Evolutionary conservation across 2,329 filamentous ascomycete species (phyloP).

Genomic region (Venturia pyrina): DNA sequence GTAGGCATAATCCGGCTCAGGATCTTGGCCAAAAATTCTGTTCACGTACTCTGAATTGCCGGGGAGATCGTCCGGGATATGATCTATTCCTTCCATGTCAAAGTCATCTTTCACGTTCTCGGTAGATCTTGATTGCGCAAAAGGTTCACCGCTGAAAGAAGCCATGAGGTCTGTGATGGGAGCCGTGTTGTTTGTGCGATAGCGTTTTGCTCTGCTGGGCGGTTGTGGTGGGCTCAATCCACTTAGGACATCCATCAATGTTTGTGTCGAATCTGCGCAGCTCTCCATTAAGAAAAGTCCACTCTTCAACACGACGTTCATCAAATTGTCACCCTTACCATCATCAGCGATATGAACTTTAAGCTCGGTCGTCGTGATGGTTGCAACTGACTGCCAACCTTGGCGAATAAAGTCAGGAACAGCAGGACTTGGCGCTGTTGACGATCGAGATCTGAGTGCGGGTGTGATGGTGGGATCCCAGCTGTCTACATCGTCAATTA

Average conservation of each 20-base stretch:
- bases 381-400: constrained; percentile 80
- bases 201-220: constrained; percentile 74
- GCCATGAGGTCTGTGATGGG: constrained; percentile 81
- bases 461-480: constrained; percentile 18
- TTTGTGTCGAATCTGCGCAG: constrained; percentile 94
- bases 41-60: constrained; percentile 39
- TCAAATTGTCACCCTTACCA: constrained; percentile 50
- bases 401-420: constrained; percentile 43
- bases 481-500: constrained; percentile 64
- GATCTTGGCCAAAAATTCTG: constrained; percentile 43
- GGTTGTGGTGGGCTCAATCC: constrained; percentile 75
- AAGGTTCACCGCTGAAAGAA: constrained; percentile 81
- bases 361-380: constrained; percentile 71
- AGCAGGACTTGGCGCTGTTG: constrained; percentile 11
- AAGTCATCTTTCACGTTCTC: constrained; percentile 33
- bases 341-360: constrained; percentile 50
- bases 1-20: constrained; percentile 19
- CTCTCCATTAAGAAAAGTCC: constrained; percentile 86
- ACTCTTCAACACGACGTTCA: constrained; percentile 75
- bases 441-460: constrained; percentile 14
- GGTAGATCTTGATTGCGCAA: constrained; percentile 55
- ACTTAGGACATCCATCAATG: constrained; percentile 67
- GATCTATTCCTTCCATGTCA: constrained; percentile 27
- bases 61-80: constrained; percentile 31
- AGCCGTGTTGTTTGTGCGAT: constrained; percentile 61